Evolutionary conservation across 2,329 filamentous ascomycete species (phyloP).

Genomic region (Exophiala aquamarina): DNA sequence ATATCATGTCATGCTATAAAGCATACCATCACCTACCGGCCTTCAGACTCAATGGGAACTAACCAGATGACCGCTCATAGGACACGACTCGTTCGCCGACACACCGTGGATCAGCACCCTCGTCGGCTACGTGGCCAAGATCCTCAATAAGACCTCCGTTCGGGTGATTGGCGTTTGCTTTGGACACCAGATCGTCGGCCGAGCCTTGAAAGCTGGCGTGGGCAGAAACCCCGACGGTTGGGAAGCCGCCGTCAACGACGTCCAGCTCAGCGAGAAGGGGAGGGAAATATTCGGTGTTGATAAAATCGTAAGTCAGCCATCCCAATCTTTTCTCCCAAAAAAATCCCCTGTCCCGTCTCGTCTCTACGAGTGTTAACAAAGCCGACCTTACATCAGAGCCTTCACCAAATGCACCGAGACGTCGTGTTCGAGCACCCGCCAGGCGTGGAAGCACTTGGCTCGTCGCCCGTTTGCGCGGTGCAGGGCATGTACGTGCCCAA

Average conservation of each 20-base stretch:
- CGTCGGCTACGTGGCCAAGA: slow-evolving; percentile 64
- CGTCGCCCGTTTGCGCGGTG: slow-evolving; percentile 66
- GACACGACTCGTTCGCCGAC: slow-evolving; percentile 71
- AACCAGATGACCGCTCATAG: slow-evolving; percentile 43
- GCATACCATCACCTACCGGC: no score
- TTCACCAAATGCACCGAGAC: slow-evolving; percentile 88
- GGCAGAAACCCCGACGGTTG: slow-evolving; percentile 68
- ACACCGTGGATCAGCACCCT: slow-evolving; percentile 75
- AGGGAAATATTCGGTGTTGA: slow-evolving; percentile 70
- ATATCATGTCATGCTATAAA: no score
- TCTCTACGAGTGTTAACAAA: no score
- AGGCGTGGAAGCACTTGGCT: slow-evolving; percentile 63
- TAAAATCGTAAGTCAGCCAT: slow-evolving; percentile 50
- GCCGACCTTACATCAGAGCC: no score
- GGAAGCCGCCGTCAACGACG: slow-evolving; percentile 74
- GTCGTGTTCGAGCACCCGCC: slow-evolving; percentile 65
- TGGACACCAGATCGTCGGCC: slow-evolving; percentile 79
- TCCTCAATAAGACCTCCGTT: slow-evolving; percentile 63
- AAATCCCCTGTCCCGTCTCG: no score
- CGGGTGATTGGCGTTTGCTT: slow-evolving; percentile 81
- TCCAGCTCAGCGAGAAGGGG: slow-evolving; percentile 68
- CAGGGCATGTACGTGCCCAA: slow-evolving; percentile 74
- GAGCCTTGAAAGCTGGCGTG: slow-evolving; percentile 69
- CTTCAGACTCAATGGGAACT: no score
- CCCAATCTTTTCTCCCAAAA: not conserved